Evolutionary conservation across 2,329 filamentous ascomycete species (phyloP).

Genomic region (Conoideocrella luteorostrata): DNA sequence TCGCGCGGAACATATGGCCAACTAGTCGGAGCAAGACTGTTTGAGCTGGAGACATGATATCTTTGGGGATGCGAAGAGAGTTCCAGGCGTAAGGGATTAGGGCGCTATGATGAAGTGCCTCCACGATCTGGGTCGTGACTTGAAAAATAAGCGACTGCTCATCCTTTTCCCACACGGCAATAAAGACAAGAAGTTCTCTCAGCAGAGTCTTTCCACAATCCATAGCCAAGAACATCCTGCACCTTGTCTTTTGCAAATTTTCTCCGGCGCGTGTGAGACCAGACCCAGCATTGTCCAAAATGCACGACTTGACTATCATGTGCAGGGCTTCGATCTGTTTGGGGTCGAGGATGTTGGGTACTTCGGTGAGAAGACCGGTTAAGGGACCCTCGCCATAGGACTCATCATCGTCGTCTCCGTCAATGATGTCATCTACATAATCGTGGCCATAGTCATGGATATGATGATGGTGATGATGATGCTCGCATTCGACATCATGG

Average conservation of each 20-base stretch:
- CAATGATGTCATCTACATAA: slow-evolving; percentile 47
- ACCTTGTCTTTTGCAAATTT: slow-evolving; percentile 85
- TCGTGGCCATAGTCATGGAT: slow-evolving; percentile 30
- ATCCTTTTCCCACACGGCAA: slow-evolving; percentile 92
- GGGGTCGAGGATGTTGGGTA: slow-evolving; percentile 87
- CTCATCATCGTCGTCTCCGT: slow-evolving; percentile 69
- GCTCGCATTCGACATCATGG: slow-evolving; percentile 24
- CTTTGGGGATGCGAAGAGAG: slow-evolving; percentile 83
- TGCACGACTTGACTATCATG: slow-evolving; percentile 95
- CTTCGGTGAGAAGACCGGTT: slow-evolving; percentile 82
- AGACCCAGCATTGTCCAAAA: slow-evolving; percentile 74
- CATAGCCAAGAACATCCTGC: slow-evolving; percentile 80
- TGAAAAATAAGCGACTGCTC: slow-evolving; percentile 94
- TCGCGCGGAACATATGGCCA: slow-evolving; percentile 74
- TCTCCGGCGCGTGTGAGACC: slow-evolving; percentile 61
- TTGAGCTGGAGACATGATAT: slow-evolving; percentile 92
- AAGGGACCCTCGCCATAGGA: slow-evolving; percentile 74
- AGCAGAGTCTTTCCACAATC: slow-evolving; percentile 87
- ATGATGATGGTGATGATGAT: slow-evolving; percentile 21
- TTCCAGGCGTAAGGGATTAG: slow-evolving; percentile 90
- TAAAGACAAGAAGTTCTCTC: slow-evolving; percentile 88
- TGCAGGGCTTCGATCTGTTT: slow-evolving; percentile 94
- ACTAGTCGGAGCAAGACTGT: slow-evolving; percentile 87
- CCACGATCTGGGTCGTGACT: slow-evolving; percentile 92
- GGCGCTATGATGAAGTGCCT: slow-evolving; percentile 83